Conservation (phyloP, 2,329 filamentous ascomycete genomes). For the Ambrosiella xylebori region DNA sequence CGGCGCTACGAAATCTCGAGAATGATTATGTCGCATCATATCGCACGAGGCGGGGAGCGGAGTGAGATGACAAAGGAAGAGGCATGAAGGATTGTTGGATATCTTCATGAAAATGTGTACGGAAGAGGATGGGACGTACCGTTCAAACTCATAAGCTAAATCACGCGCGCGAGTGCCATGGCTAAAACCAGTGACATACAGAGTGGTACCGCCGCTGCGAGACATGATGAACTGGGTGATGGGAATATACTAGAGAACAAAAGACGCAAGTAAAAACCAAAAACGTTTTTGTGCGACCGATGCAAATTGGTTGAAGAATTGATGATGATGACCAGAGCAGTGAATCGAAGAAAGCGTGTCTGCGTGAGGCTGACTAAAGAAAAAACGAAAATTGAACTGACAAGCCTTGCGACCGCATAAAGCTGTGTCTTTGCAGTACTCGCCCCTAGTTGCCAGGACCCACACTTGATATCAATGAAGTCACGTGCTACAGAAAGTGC, state of each 20-base stretch:
- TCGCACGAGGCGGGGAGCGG: background rate
- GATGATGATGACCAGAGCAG: too few species aligned
- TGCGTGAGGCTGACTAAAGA: slow-evolving; percentile 1
- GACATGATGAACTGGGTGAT: slow-evolving; percentile 45
- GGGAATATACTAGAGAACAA: slow-evolving; percentile 5
- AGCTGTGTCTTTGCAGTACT: background rate
- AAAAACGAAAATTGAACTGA: slow-evolving; percentile 1
- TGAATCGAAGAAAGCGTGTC: background rate
- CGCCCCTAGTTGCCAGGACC: background rate
- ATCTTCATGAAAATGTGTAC: too few species aligned
- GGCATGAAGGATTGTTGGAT: background rate
- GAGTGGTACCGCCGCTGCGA: slow-evolving; percentile 67
- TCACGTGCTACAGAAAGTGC: slow-evolving; percentile 6
- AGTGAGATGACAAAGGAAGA: background rate
- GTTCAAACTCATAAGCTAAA: slow-evolving; percentile 99
- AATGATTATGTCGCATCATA: slow-evolving; percentile 1
- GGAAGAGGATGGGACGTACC: slow-evolving; percentile 55
- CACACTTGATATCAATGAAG: slow-evolving; percentile 2
- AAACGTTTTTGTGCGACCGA: background rate
- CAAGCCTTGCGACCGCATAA: slow-evolving; percentile 1
- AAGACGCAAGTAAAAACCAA: background rate
- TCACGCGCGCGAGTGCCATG: slow-evolving; percentile 96
- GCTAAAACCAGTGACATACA: slow-evolving; percentile 98
- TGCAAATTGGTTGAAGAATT: too few species aligned
- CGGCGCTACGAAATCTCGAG: slow-evolving; percentile 10